Evolutionary conservation across 306 rosid species (phyloP).

Genomic region (Gastrolobium bilobum): DNA sequence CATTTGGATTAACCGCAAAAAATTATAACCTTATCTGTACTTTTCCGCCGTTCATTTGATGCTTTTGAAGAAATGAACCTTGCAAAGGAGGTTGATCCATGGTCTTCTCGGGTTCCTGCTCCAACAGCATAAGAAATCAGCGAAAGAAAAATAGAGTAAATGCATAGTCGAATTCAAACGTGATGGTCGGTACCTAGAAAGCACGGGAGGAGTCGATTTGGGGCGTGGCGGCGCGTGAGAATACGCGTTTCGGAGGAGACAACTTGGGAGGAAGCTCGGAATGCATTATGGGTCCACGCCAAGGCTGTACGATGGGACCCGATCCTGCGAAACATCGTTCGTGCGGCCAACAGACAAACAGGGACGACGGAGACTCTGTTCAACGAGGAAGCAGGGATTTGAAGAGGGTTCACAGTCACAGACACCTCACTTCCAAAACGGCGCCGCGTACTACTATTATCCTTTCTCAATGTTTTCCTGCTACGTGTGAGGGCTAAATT

Average conservation of each 20-base stretch:
- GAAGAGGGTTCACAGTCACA: too few relatives aligned
- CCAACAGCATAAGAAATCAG: slow-evolving; percentile 5
- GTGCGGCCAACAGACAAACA: neutral
- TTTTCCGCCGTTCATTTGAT: slow-evolving; percentile 49
- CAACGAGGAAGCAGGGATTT: too few relatives aligned
- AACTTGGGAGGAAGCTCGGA: neutral
- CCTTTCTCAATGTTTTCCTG: too few relatives aligned
- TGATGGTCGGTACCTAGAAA: too few relatives aligned
- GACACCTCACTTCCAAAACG: too few relatives aligned
- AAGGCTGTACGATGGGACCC: neutral
- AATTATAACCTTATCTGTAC: slow-evolving; percentile 52
- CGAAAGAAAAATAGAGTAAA: slow-evolving; percentile 1
- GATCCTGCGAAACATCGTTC: slow-evolving; percentile 30
- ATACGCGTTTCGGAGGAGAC: neutral
- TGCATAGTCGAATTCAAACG: too few relatives aligned
- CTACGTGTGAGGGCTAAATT: too few relatives aligned
- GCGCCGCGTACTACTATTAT: too few relatives aligned
- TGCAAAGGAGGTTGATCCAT: slow-evolving; percentile 48
- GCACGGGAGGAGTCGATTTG: neutral
- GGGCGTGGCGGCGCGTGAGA: neutral
- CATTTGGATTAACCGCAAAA: neutral
- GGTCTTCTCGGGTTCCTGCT: slow-evolving; percentile 45
- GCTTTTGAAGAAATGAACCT: slow-evolving; percentile 71
- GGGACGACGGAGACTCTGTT: neutral
- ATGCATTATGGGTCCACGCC: neutral